Evolutionary conservation across 2,329 filamentous ascomycete species (phyloP).

Genomic region (Cladophialophora yegresii): DNA sequence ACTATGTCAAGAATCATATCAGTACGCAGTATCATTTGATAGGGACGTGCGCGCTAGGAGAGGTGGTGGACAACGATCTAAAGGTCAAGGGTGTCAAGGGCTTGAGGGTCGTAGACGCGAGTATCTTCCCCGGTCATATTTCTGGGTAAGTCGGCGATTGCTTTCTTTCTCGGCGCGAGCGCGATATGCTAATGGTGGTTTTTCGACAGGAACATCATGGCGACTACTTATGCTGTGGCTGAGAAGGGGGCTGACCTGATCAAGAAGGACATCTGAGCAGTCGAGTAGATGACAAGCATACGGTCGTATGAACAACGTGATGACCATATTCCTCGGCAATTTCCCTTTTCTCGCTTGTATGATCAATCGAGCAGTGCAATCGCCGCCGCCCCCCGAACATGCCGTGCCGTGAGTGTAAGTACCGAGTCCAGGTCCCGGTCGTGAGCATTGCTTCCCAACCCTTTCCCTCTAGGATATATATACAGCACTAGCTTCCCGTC

Average conservation of each 20-base stretch:
- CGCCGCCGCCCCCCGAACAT: too few relatives aligned
- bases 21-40: slow-evolving; percentile 47
- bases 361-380: background rate
- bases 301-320: background rate
- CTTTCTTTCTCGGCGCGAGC: background rate
- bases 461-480: too few relatives aligned
- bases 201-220: slow-evolving; percentile 31
- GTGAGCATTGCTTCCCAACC: too few relatives aligned
- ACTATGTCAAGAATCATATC: slow-evolving; percentile 45
- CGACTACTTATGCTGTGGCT: slow-evolving; percentile 41
- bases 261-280: slow-evolving; percentile 36
- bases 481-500: too few relatives aligned
- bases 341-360: background rate
- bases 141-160: slow-evolving; percentile 35
- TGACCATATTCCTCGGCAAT: background rate
- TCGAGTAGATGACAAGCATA: background rate
- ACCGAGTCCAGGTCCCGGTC: too few relatives aligned
- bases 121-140: slow-evolving; percentile 41
- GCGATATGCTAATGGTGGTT: background rate
- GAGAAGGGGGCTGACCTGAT: slow-evolving; percentile 44
- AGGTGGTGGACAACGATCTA: slow-evolving; percentile 44
- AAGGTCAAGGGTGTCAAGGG: slow-evolving; percentile 43
- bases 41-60: slow-evolving; percentile 51
- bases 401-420: too few relatives aligned
- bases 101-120: slow-evolving; percentile 45